A percentile compares a stretch with the other conserved stretches of the same genome.
Conservation (phyloP, 768 basidiomycete species). For the Termitomyces sp. region DNA sequence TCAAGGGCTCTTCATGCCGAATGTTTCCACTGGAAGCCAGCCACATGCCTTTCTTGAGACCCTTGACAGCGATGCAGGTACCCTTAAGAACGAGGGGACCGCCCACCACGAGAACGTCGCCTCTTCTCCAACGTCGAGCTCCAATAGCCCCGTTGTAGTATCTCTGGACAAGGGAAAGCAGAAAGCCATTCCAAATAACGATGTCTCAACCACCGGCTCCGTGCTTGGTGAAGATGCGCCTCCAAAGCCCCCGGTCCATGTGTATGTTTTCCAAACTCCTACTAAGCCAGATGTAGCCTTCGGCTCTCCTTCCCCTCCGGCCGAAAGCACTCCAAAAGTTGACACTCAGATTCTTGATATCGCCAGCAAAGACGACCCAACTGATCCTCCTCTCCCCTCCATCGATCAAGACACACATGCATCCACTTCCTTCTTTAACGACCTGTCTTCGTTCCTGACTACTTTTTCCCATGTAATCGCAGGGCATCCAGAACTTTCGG, state of each 20-base stretch:
- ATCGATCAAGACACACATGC: slow-evolving; percentile 26
- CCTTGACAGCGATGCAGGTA: slow-evolving; percentile 36
- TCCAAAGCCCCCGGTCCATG: slow-evolving; percentile 60
- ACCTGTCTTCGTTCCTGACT: slow-evolving; percentile 60
- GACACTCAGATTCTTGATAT: slow-evolving; percentile 16
- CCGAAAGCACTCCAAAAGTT: slow-evolving; percentile 37
- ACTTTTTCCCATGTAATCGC: slow-evolving; percentile 53
- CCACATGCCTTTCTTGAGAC: slow-evolving; percentile 68
- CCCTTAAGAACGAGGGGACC: slow-evolving; percentile 23
- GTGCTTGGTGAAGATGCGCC: slow-evolving; percentile 42
- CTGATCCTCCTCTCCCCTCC: slow-evolving; percentile 52
- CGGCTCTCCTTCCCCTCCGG: slow-evolving; percentile 11
- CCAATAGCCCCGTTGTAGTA: slow-evolving; percentile 14
- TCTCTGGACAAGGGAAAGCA: slow-evolving; percentile 49
- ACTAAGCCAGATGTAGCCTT: slow-evolving; percentile 1
- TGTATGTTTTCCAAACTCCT: slow-evolving; percentile 34
- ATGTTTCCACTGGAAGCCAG: slow-evolving; percentile 28
- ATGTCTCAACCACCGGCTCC: slow-evolving; percentile 36
- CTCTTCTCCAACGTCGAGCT: slow-evolving; percentile 28
- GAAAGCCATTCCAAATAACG: slow-evolving; percentile 32
- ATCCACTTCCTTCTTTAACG: slow-evolving; percentile 52
- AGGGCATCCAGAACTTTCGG: slow-evolving; percentile 69
- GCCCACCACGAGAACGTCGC: slow-evolving; percentile 27
- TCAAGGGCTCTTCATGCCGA: slow-evolving; percentile 36
- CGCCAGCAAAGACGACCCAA: slow-evolving; percentile 3